Base-by-base conservation (phyloP, 805 yeast species). In the Saccharomyces mikatae region DNA sequence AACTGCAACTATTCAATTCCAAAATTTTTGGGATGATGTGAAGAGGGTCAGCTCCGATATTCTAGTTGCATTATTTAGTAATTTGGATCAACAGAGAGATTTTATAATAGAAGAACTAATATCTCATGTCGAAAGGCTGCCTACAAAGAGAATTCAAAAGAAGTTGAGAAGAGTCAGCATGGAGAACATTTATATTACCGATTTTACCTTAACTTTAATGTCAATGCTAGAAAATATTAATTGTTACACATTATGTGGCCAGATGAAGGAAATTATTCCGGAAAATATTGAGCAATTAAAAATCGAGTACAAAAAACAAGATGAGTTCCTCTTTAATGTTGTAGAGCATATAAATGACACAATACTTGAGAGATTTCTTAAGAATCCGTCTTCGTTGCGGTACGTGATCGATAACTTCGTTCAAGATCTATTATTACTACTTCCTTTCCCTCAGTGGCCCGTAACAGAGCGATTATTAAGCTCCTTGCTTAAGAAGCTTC, bases 21-120 rank as follows among this genome's bases (percentile, higher is more conserved):
- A 65, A 48, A 54, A 54, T 27, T 52, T 56, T 49, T 61, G 63
- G 58, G 63, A 62, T 13, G 58, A 57, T 17, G 54, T 69, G 2
- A 67, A 62, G 50, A 28, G 46, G 1, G 47, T 50, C 1, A 55
- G 66, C 47, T 54, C 63, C 6, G 62, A 68, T 10, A 57, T 77
- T 41, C 47, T 72, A 17, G 62, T 65, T 14, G 52, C 71, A 6
- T 70, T 82, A 10, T 82, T 80, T 62, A 61, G 63, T 36, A 65
- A 62, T 21, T 64, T 74, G 50, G 68, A 72, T 1, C 78, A 76
- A 46, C 95, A 89, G 61, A 70, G 87, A 53, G 68, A 69, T 1
- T 85, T 83, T 62, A 75, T 89, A 4, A 60, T 87, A 6, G 78
- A 78, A 52, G 94, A 89, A 63, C 60, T 86, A 1, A 60, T 85